These are phyloP conservation scores for Phytophthora podocarpi DNA, from an alignment of 352 stramenopile genomes.

Conservation along the genomic window DNA sequence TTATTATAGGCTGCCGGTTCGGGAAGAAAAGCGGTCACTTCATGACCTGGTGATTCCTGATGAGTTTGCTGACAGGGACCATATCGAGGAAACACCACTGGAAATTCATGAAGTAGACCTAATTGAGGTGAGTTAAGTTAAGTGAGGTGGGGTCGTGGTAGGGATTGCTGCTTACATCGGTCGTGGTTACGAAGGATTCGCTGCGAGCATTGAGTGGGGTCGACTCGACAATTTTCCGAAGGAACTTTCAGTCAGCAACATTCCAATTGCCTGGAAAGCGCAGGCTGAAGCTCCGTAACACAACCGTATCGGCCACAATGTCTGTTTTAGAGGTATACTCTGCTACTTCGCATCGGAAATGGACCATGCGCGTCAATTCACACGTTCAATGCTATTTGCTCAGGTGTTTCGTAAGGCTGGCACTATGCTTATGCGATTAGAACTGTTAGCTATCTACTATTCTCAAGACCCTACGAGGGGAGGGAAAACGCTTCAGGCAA, in stretches of 20 bases:
- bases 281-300: slow-evolving; percentile 46
- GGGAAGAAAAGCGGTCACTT: slow-evolving; percentile 19
- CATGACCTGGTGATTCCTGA: slow-evolving; percentile 31
- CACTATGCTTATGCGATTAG: slow-evolving; percentile 61
- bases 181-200: slow-evolving; percentile 44
- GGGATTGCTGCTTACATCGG: slow-evolving; percentile 5
- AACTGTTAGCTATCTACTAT: slow-evolving; percentile 67
- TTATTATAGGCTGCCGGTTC: slow-evolving; percentile 23
- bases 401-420: slow-evolving; percentile 61
- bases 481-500: slow-evolving; percentile 67
- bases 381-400: neutral
- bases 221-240: slow-evolving; percentile 61
- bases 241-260: slow-evolving; percentile 39
- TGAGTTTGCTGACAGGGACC: slow-evolving; percentile 12
- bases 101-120: slow-evolving; percentile 64
- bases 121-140: slow-evolving; percentile 51
- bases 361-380: neutral
- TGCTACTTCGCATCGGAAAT: neutral
- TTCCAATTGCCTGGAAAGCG: slow-evolving; percentile 55
- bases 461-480: slow-evolving; percentile 62
- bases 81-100: slow-evolving; percentile 14
- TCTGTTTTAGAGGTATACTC: slow-evolving; percentile 51
- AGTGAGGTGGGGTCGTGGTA: neutral
- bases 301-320: slow-evolving; percentile 43
- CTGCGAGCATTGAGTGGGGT: slow-evolving; percentile 68